These are phyloP conservation scores for Fusarium hainanense DNA, from an alignment of 2,329 filamentous ascomycete genomes.

Conservation along the genomic window DNA sequence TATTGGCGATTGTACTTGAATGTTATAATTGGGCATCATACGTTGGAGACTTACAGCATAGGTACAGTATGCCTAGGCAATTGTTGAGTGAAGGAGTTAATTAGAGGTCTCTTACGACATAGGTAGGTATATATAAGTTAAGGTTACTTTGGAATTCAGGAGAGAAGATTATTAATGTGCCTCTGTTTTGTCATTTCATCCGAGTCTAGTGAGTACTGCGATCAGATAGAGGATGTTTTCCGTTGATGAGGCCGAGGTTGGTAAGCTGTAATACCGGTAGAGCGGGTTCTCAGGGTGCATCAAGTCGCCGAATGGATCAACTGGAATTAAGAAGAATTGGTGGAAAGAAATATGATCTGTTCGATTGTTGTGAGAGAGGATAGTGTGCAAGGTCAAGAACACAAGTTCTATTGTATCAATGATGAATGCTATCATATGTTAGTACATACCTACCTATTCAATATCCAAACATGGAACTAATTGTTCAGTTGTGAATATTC, in stretches of 20 bases:
- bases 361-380: neutral
- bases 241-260: conserved; percentile 7
- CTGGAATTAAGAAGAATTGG: neutral
- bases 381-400: neutral
- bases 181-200: neutral
- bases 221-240: neutral
- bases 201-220: neutral
- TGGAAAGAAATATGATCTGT: neutral
- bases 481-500: neutral
- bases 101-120: neutral
- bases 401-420: neutral
- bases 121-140: neutral
- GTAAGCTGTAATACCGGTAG: neutral
- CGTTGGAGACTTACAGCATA: neutral
- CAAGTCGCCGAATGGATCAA: conserved; percentile 1
- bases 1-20: neutral
- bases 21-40: neutral
- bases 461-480: neutral
- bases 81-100: neutral
- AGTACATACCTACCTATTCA: no score
- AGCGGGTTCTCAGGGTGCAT: conserved; percentile 8
- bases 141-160: neutral
- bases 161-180: neutral
- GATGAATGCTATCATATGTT: neutral
- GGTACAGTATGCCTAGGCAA: neutral